A percentile compares a stretch with the other conserved stretches of the same genome.
Conservation (phyloP, 768 basidiomycete genomes). For the Boletus sp. region DNA sequence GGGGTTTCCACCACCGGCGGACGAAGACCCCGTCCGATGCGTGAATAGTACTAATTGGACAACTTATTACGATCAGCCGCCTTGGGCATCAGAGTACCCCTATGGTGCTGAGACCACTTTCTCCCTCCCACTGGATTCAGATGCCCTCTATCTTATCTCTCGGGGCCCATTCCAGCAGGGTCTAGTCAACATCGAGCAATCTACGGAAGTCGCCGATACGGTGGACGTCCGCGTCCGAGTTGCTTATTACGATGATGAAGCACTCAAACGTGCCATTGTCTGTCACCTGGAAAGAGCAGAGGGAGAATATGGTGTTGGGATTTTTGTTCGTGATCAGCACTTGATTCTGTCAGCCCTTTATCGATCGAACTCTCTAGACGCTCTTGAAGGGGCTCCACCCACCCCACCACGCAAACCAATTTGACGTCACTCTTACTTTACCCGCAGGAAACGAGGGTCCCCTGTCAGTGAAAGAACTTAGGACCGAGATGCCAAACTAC, state of each 20-base stretch:
- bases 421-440: constrained; percentile 37
- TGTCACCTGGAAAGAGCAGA: constrained; percentile 28
- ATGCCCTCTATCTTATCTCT: constrained; percentile 30
- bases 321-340: constrained; percentile 28
- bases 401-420: constrained; percentile 14
- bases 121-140: constrained; percentile 30
- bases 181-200: constrained; percentile 27
- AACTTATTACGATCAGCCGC: constrained; percentile 21
- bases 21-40: constrained; percentile 12
- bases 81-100: constrained; percentile 19
- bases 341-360: neutral
- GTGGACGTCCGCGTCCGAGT: constrained; percentile 31
- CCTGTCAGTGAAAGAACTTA: constrained; percentile 39
- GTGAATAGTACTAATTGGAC: constrained; percentile 21
- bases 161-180: constrained; percentile 30
- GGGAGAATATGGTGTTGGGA: constrained; percentile 29
- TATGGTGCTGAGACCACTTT: constrained; percentile 27
- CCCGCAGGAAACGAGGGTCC: constrained; percentile 29
- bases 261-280: constrained; percentile 25
- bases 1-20: neutral
- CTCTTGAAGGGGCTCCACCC: constrained; percentile 8
- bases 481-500: constrained; percentile 42
- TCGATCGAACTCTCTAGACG: constrained; percentile 29
- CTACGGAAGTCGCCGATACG: constrained; percentile 24
- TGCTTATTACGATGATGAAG: constrained; percentile 14